Conservation (phyloP, 352 stramenopile species). For the Stramenopiles sp. region DNA sequence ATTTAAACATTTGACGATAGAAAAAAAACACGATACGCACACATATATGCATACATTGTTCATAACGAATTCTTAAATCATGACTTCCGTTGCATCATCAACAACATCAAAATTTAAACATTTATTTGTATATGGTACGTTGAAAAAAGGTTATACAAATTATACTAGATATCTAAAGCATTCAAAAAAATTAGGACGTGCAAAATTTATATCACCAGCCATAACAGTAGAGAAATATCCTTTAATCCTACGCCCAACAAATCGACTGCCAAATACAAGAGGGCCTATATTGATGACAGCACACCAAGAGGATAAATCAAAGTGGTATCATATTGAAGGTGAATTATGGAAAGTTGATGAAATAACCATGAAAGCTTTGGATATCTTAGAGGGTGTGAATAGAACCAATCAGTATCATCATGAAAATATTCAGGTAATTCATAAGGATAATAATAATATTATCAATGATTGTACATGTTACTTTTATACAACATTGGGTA, state of each 20-base stretch:
- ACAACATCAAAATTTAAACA: too few species aligned
- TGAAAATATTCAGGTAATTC: constrained; percentile 36
- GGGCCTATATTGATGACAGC: constrained; percentile 35
- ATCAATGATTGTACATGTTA: not conserved
- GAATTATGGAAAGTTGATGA: constrained; percentile 40
- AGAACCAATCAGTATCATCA: constrained; percentile 41
- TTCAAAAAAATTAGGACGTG: not conserved
- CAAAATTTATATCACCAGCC: constrained; percentile 3
- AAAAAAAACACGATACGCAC: too few species aligned
- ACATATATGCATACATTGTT: too few species aligned
- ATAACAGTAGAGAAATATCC: not conserved
- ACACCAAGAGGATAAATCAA: constrained; percentile 19
- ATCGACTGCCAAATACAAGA: constrained; percentile 27
- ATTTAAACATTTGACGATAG: too few species aligned
- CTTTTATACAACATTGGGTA: not conserved
- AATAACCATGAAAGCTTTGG: constrained; percentile 32
- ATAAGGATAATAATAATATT: not conserved
- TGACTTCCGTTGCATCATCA: too few species aligned
- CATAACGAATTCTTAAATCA: too few species aligned
- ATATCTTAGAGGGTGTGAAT: constrained; percentile 45
- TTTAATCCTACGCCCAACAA: not conserved
- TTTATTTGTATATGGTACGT: constrained; percentile 54
- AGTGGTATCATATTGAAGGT: constrained; percentile 17
- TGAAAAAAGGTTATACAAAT: constrained; percentile 48
- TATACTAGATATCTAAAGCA: constrained; percentile 34